phyloP scores from a whole-genome alignment of 441 rosid genomes.

The Erodium texanum region DNA sequence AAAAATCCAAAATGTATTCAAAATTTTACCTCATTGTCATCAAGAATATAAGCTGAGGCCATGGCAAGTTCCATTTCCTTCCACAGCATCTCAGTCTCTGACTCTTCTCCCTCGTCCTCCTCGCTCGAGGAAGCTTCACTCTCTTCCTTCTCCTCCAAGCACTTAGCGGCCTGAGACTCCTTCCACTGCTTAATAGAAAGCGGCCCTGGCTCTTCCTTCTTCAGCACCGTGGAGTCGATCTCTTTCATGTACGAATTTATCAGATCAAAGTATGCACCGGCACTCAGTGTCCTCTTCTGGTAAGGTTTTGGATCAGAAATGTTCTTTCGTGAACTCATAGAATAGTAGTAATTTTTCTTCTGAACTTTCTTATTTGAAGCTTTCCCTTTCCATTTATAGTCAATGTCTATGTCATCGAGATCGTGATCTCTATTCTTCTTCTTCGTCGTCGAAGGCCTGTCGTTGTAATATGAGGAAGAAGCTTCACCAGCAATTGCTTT shows the following conservation, averaged over 20 bases:
- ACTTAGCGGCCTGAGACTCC: conserved; percentile 39
- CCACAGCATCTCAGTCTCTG: conserved; percentile 77
- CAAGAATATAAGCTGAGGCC: conserved; percentile 66
- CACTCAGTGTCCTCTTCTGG: conserved; percentile 47
- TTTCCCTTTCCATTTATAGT: conserved; percentile 33
- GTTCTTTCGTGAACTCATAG: conserved; percentile 20
- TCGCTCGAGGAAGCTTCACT: conserved; percentile 24
- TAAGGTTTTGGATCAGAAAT: conserved; percentile 21
- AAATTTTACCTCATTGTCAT: conserved; percentile 58
- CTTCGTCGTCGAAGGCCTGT: no score
- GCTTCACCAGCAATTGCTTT: no score
- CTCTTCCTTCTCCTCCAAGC: conserved; percentile 19
- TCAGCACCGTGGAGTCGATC: conserved; percentile 43
- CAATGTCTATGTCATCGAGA: conserved; percentile 39
- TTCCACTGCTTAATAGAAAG: conserved; percentile 63
- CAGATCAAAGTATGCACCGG: conserved; percentile 66
- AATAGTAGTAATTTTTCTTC: conserved; percentile 22
- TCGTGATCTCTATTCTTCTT: conserved; percentile 22
- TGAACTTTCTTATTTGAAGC: conserved; percentile 24
- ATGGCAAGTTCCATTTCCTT: conserved; percentile 74
- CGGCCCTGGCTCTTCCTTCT: conserved; percentile 51
- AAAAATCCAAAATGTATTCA: neutral
- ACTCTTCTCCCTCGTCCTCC: conserved; percentile 48
- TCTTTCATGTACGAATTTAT: conserved; percentile 69
- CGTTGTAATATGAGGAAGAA: no score